These are phyloP conservation scores for Leccinum holopus DNA, from an alignment of 1,284 basidiomycete species.

Conservation along the genomic window DNA sequence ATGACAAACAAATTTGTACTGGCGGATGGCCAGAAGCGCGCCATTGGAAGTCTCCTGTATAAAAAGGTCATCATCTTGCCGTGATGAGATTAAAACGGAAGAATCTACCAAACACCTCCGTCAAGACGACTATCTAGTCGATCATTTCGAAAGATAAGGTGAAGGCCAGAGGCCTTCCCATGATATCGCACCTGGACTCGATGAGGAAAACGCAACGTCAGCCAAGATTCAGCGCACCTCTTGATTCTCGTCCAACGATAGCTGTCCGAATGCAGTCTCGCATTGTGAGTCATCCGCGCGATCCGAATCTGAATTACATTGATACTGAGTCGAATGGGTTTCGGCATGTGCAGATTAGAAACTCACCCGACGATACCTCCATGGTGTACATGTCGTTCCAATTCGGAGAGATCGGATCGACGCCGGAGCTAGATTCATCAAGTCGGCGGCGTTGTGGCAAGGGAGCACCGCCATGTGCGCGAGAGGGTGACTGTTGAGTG, in stretches of 20 bases:
- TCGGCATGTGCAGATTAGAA: neutral
- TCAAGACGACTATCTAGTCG: slow-evolving; percentile 66
- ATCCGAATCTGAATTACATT: slow-evolving; percentile 20
- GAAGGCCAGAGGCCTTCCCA: slow-evolving; percentile 71
- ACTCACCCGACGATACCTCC: slow-evolving; percentile 40
- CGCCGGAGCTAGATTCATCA: slow-evolving; percentile 20
- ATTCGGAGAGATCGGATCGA: slow-evolving; percentile 29
- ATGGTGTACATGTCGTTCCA: slow-evolving; percentile 60
- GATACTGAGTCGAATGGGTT: slow-evolving; percentile 3
- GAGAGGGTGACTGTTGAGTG: slow-evolving; percentile 17
- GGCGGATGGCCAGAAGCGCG: slow-evolving; percentile 68
- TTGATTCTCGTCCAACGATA: slow-evolving; percentile 81
- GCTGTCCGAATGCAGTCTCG: slow-evolving; percentile 56
- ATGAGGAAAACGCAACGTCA: slow-evolving; percentile 10
- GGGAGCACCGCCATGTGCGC: slow-evolving; percentile 31
- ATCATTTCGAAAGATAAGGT: slow-evolving; percentile 66
- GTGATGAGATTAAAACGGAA: slow-evolving; percentile 4
- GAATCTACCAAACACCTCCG: slow-evolving; percentile 69
- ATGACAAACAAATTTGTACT: slow-evolving; percentile 37
- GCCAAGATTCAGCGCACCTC: slow-evolving; percentile 47
- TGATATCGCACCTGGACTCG: slow-evolving; percentile 66
- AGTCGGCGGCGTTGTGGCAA: slow-evolving; percentile 46
- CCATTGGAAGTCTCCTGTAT: slow-evolving; percentile 71
- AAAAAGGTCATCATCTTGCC: slow-evolving; percentile 3
- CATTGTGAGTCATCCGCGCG: slow-evolving; percentile 29